Evolutionary conservation across 2,329 filamentous ascomycete genomes (phyloP).

Genomic region (Sclerotinia sclerotiorum): DNA sequence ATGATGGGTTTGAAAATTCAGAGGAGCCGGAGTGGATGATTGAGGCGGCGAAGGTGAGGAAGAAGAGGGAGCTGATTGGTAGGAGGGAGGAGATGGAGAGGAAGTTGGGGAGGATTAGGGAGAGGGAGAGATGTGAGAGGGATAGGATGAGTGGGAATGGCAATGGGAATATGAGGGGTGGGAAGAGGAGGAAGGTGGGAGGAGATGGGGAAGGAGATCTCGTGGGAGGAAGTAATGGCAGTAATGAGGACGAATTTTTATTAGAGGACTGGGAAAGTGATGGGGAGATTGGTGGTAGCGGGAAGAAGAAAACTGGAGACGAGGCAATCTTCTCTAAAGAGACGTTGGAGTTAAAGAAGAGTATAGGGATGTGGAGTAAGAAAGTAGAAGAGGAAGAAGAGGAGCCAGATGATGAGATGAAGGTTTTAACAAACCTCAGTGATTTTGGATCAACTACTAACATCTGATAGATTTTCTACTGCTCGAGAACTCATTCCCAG

Average conservation of each 20-base stretch:
- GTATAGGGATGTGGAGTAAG: constrained; percentile 45
- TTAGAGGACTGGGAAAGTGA: constrained; percentile 71
- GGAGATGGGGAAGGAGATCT: constrained; percentile 26
- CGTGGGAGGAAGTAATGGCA: constrained; percentile 37
- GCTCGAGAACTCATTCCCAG: constrained; percentile 73
- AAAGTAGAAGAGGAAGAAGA: constrained; percentile 46
- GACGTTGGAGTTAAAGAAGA: constrained; percentile 63
- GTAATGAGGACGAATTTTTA: constrained; percentile 60
- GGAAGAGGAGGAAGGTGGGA: constrained; percentile 45
- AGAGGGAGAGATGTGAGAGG: constrained; percentile 55
- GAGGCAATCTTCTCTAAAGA: constrained; percentile 55
- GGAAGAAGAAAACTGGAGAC: constrained; percentile 37
- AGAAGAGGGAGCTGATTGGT: constrained; percentile 53
- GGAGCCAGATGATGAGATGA: constrained; percentile 57
- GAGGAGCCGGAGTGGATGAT: constrained; percentile 70
- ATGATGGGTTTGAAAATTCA: constrained; percentile 41
- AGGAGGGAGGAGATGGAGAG: constrained; percentile 60
- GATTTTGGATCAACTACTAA: constrained; percentile 21
- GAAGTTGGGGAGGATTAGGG: constrained; percentile 56
- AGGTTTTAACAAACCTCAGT: constrained; percentile 40
- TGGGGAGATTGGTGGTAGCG: constrained; percentile 45
- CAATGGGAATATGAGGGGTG: constrained; percentile 48
- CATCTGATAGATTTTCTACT: constrained; percentile 58
- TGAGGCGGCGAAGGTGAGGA: constrained; percentile 59
- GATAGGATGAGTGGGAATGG: constrained; percentile 46